phyloP scores from a whole-genome alignment of 2,329 filamentous ascomycete species.

The Cyclaneusma minus region DNA sequence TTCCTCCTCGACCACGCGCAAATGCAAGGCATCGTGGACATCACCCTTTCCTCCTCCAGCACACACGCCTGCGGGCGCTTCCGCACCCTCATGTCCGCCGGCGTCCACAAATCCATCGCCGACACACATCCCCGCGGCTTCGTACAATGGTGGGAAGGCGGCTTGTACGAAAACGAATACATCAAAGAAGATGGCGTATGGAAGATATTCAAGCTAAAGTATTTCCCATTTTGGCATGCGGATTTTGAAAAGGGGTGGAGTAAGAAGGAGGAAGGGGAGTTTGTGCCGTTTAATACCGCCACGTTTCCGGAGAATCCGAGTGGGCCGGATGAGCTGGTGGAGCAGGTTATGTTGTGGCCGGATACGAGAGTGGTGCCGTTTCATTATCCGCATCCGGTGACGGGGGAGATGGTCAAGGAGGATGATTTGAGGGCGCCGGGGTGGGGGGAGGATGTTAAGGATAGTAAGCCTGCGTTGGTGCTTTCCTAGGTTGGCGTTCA shows the following conservation, averaged over 20 bases:
- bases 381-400: constrained; percentile 35
- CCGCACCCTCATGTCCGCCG: constrained; percentile 37
- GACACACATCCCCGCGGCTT: constrained; percentile 33
- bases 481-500: constrained; percentile 15
- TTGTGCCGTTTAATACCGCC: constrained; percentile 31
- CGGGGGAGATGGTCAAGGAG: constrained; percentile 25
- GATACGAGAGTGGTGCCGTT: constrained; percentile 37
- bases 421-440: constrained; percentile 32
- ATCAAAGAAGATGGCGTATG: constrained; percentile 37
- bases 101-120: constrained; percentile 34
- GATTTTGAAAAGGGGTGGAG: constrained; percentile 36
- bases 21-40: constrained; percentile 39
- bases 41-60: constrained; percentile 27
- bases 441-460: constrained; percentile 25
- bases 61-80: constrained; percentile 33
- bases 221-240: constrained; percentile 42
- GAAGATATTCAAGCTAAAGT: constrained; percentile 36
- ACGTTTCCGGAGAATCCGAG: constrained; percentile 32
- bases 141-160: constrained; percentile 42
- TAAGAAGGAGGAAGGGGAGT: constrained; percentile 32
- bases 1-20: constrained; percentile 41
- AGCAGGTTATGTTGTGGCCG: constrained; percentile 39
- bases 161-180: constrained; percentile 43
- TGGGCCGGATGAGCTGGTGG: constrained; percentile 35
- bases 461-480: constrained; percentile 25